Evolutionary conservation across 176 grass and related monocot genomes (phyloP).

Genomic region (Oryza coarctata): DNA sequence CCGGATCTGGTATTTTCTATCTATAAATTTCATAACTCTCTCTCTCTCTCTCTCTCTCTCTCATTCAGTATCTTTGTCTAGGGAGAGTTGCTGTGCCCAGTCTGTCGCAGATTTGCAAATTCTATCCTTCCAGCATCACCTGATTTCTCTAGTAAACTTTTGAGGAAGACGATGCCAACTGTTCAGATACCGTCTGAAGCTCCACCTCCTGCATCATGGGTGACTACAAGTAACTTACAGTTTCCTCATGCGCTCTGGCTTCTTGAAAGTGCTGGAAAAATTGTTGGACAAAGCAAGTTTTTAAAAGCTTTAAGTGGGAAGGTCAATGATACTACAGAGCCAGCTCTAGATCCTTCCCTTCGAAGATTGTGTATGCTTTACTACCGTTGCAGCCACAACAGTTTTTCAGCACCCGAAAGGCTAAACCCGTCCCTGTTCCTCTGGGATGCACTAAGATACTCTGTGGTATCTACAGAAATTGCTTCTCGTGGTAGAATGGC

Average conservation of each 20-base stretch:
- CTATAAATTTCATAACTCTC: constrained; percentile 19
- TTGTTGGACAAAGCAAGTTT: constrained; percentile 63
- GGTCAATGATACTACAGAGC: constrained; percentile 49
- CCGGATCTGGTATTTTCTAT: constrained; percentile 71
- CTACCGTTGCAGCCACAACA: constrained; percentile 62
- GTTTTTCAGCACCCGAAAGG: constrained; percentile 67
- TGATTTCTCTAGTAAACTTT: constrained; percentile 45
- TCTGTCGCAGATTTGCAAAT: constrained; percentile 96
- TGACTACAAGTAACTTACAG: constrained; percentile 37
- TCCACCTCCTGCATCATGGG: constrained; percentile 37
- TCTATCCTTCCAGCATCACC: constrained; percentile 79
- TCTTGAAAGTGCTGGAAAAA: constrained; percentile 76
- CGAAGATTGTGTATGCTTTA: constrained; percentile 75
- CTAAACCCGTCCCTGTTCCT: constrained; percentile 75
- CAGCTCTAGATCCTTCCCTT: constrained; percentile 72
- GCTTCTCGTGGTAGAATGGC: constrained; percentile 66
- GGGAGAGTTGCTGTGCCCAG: constrained; percentile 96
- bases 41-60: constrained; percentile 15
- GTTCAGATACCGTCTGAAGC: constrained; percentile 29
- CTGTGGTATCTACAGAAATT: constrained; percentile 77
- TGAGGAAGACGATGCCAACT: constrained; percentile 29
- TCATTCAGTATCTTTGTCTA: constrained; percentile 39
- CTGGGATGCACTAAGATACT: constrained; percentile 92
- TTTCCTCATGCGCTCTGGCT: constrained; percentile 54
- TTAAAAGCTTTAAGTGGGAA: constrained; percentile 69